Base-by-base conservation (phyloP, 306 rosid genomes). In the Carpinus fangiana region DNA sequence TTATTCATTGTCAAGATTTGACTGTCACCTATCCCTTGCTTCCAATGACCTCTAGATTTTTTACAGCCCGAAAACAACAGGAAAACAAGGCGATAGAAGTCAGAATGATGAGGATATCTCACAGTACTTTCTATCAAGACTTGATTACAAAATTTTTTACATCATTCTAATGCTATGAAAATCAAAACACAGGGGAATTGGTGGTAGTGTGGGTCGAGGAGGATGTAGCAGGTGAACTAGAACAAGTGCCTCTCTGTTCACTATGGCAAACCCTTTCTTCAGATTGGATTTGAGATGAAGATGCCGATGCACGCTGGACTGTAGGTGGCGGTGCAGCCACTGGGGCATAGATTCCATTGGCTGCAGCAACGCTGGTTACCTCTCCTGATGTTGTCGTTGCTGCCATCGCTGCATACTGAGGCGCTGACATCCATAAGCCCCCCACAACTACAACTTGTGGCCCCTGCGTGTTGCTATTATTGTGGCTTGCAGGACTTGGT, bases 341-440 rank as follows among this genome's bases (percentile, higher is more conserved):
- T 0, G 98, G 97, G 0, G 98, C 84, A 56, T 86, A 94, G 31
- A 92, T 82, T 70, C 86, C 89, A 26, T 80, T 57, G 1, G 84
- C 67, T 0, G 88, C 54, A 11, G 82, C 75, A 51, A 77, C 86
- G 18, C 79, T 77, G 53, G 85, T 62, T 1, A 85, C 72, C 69
- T 90, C 89, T 10, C 91, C 84, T 10, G 92, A 60, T 16, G 78
- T 75, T 8, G 89, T 50, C 14, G 90, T 71, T 12, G 90, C 47
- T 8, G 90, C 80, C 17, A 75, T 78, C 0, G 80, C 80, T 3
- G 82, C 89, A 79, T 89, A 94, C 12, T 94, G 96, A 34, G 82
- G 85, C 12, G 97, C 97, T n/a, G 90, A 92, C 67, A 89, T 81
- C 90, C 89, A 94, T 64, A 92, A 86, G 83, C 94, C 92, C 17